Evolutionary conservation across 2,329 filamentous ascomycete species (phyloP).

Genomic region (Harringtonia aguacate): DNA sequence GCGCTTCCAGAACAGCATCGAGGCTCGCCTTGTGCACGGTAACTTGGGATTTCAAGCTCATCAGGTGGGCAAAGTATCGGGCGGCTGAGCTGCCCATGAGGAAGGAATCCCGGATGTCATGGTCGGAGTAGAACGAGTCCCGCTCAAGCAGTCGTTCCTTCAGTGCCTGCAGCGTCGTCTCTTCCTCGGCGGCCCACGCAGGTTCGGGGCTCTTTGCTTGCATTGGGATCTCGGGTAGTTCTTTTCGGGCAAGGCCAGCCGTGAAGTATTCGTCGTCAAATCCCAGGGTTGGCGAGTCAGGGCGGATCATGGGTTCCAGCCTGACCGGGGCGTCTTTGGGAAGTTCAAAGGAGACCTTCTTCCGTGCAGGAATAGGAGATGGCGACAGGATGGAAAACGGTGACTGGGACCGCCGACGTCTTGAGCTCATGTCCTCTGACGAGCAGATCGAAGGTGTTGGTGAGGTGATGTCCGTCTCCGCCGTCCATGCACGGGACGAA

Average conservation of each 20-base stretch:
- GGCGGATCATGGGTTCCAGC: slow-evolving; percentile 40
- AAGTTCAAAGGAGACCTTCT: slow-evolving; percentile 34
- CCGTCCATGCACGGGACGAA: slow-evolving; percentile 29
- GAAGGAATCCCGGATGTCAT: slow-evolving; percentile 17
- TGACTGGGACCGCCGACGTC: slow-evolving; percentile 7
- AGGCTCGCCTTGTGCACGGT: slow-evolving; percentile 34
- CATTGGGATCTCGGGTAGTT: slow-evolving; percentile 17
- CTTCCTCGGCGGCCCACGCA: slow-evolving; percentile 6
- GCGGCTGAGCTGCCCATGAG: slow-evolving; percentile 31
- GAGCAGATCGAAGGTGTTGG: slow-evolving; percentile 33
- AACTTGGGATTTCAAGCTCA: slow-evolving; percentile 37
- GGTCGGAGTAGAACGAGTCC: slow-evolving; percentile 1
- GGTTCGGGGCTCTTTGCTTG: slow-evolving; percentile 6
- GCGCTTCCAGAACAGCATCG: slow-evolving; percentile 24
- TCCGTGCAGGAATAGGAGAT: slow-evolving; percentile 17
- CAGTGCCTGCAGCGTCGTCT: slow-evolving; percentile 9
- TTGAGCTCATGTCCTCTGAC: slow-evolving; percentile 20
- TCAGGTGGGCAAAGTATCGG: slow-evolving; percentile 38
- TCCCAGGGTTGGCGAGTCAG: slow-evolving; percentile 50
- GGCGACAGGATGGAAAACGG: slow-evolving; percentile 3
- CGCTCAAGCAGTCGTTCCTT: not conserved
- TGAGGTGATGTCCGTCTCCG: slow-evolving; percentile 34
- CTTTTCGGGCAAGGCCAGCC: slow-evolving; percentile 13
- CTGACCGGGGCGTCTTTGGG: slow-evolving; percentile 19
- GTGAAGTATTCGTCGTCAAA: slow-evolving; percentile 33